Conservation (phyloP, 305 asterid species). For the Fraxinus latifolia region DNA sequence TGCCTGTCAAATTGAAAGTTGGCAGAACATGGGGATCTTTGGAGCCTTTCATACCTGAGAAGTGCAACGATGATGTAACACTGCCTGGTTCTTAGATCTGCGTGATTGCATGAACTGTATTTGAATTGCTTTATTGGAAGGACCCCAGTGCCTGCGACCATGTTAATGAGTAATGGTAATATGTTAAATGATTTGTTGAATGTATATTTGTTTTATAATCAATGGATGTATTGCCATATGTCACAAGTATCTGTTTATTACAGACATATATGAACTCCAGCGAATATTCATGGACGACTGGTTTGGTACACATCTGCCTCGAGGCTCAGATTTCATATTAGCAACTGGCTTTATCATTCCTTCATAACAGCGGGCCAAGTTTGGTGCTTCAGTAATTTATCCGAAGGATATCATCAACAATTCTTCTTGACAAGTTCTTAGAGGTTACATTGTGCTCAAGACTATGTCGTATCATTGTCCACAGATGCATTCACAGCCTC, state of each 20-base stretch:
- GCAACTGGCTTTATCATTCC: conserved; percentile 7
- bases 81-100: conserved; percentile 24
- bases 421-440: background rate
- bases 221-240: conserved; percentile 5
- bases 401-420: background rate
- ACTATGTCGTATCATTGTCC: background rate
- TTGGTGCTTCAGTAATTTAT: conserved; percentile 7
- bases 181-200: conserved; percentile 1
- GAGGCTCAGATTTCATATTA: background rate
- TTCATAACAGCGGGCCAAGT: background rate
- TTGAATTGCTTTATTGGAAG: conserved; percentile 7
- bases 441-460: background rate
- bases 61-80: background rate
- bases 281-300: background rate
- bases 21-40: conserved; percentile 96
- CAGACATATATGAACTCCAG: background rate
- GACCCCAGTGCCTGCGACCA: background rate
- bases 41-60: conserved; percentile 62
- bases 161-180: conserved; percentile 21
- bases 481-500: background rate
- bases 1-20: conserved; percentile 77
- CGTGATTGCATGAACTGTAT: background rate
- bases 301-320: background rate
- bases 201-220: background rate
- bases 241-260: background rate